A percentile compares a stretch with the other conserved stretches of the same genome.
Evolutionary conservation across 495 filamentous ascomycete species (phyloP).

Genomic region (Penicillium goetzii): DNA sequence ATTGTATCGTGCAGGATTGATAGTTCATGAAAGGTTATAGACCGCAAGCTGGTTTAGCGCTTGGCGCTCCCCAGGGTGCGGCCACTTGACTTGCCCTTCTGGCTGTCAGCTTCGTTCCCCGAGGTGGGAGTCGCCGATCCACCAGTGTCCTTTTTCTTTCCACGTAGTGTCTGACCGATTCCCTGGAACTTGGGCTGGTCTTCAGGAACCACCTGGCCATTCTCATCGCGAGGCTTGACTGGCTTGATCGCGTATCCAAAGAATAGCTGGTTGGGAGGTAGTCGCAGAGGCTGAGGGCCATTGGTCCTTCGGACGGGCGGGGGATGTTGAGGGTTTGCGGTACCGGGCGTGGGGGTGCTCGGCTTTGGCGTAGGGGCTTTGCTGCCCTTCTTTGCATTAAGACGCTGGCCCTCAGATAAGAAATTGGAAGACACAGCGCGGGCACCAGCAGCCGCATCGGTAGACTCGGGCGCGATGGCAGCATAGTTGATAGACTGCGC

Average conservation of each 20-base stretch:
- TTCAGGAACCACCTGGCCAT: constrained; percentile 60
- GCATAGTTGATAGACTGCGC: constrained; percentile 96
- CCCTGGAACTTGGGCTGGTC: constrained; percentile 83
- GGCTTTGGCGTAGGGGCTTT: constrained; percentile 80
- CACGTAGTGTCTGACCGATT: constrained; percentile 81
- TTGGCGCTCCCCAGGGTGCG: constrained; percentile 26
- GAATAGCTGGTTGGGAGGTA: constrained; percentile 89
- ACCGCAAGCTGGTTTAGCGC: constrained; percentile 20
- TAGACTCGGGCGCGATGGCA: constrained; percentile 82
- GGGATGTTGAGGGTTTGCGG: constrained; percentile 58
- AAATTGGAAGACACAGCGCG: constrained; percentile 79
- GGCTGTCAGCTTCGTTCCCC: constrained; percentile 36
- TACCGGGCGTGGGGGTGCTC: constrained; percentile 75
- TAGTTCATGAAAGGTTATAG: constrained; percentile 10
- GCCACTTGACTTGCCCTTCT: constrained; percentile 31
- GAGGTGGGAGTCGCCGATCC: constrained; percentile 45
- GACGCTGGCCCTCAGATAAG: constrained; percentile 68
- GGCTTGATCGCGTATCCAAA: constrained; percentile 94
- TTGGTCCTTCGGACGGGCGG: constrained; percentile 59
- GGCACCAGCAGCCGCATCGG: constrained; percentile 60
- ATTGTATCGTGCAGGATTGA: constrained; percentile 16
- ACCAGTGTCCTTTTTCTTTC: constrained; percentile 57
- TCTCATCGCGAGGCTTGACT: constrained; percentile 76
- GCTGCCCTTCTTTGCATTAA: constrained; percentile 77
- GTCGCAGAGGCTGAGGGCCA: constrained; percentile 82